Percentiles rank a stretch among this genome's conserved stretches.
phyloP scores from a whole-genome alignment of 208 protist genomes.

The Leishmania gerbilli region DNA sequence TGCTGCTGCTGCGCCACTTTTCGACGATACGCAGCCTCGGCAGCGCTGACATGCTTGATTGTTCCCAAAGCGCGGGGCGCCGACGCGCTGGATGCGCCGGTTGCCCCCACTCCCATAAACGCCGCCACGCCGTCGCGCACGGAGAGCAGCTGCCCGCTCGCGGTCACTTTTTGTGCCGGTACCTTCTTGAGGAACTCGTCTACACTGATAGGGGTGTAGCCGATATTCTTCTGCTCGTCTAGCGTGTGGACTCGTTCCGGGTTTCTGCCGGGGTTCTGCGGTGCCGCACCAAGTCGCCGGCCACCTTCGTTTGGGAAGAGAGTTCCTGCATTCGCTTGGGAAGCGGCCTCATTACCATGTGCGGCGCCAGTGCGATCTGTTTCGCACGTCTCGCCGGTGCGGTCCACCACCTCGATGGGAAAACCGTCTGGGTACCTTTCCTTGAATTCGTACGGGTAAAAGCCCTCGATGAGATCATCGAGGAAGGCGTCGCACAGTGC shows the following conservation, averaged over 20 bases:
- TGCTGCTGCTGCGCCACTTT: not conserved
- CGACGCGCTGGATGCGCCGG: not conserved
- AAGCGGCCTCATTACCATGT: not conserved
- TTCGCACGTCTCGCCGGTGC: constrained; percentile 37
- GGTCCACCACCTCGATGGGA: constrained; percentile 84
- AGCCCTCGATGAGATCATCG: constrained; percentile 91
- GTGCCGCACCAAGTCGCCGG: constrained; percentile 32
- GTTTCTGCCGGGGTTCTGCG: not conserved
- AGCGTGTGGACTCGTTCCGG: constrained; percentile 30
- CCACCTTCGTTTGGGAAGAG: constrained; percentile 20
- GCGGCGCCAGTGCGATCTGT: constrained; percentile 6
- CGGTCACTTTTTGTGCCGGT: constrained; percentile 65
- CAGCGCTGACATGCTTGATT: constrained; percentile 52
- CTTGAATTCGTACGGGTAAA: constrained; percentile 94
- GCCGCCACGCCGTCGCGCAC: constrained; percentile 58
- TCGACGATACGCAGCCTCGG: constrained; percentile 37
- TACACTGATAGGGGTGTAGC: constrained; percentile 22
- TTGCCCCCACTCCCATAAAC: constrained; percentile 39
- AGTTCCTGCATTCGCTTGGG: not conserved
- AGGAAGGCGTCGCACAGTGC: constrained; percentile 88
- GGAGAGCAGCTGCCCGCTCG: constrained; percentile 69
- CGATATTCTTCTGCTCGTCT: constrained; percentile 19
- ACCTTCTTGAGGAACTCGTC: constrained; percentile 74
- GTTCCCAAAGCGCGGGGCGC: constrained; percentile 7
- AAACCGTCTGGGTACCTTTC: constrained; percentile 92